Evolutionary conservation across 371 early-diverging fungal species (phyloP).

Genomic region (Mortierella sp.): DNA sequence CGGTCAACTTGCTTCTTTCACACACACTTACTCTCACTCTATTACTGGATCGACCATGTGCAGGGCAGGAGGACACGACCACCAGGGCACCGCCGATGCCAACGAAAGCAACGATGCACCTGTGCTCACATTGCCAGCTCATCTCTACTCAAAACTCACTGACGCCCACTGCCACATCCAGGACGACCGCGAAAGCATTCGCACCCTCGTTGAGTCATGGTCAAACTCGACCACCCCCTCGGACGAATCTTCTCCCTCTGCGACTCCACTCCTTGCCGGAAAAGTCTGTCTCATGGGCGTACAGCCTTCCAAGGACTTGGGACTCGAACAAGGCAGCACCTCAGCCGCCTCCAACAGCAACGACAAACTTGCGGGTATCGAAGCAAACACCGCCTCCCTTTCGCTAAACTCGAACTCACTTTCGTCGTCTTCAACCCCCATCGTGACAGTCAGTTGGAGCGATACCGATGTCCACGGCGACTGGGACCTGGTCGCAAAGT

Average conservation of each 20-base stretch:
- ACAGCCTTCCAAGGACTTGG: slow-evolving; percentile 47
- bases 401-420: slow-evolving; percentile 4
- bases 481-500: slow-evolving; percentile 59
- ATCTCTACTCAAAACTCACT: slow-evolving; percentile 32
- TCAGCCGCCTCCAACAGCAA: background rate
- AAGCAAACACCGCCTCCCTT: slow-evolving; percentile 15
- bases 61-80: slow-evolving; percentile 31
- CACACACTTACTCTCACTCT: background rate
- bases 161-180: slow-evolving; percentile 59
- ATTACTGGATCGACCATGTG: slow-evolving; percentile 22
- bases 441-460: slow-evolving; percentile 40
- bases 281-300: slow-evolving; percentile 56
- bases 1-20: background rate
- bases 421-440: slow-evolving; percentile 20
- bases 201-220: slow-evolving; percentile 35
- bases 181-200: slow-evolving; percentile 47
- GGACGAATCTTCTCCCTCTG: background rate
- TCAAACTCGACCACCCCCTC: background rate
- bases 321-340: background rate
- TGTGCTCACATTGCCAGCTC: slow-evolving; percentile 12
- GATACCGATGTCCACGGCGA: slow-evolving; percentile 58
- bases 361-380: background rate
- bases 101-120: background rate
- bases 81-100: background rate
- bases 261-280: slow-evolving; percentile 16